Evolutionary conservation across 257 asterid genomes (phyloP).

Genomic region (Solanum chilense): DNA sequence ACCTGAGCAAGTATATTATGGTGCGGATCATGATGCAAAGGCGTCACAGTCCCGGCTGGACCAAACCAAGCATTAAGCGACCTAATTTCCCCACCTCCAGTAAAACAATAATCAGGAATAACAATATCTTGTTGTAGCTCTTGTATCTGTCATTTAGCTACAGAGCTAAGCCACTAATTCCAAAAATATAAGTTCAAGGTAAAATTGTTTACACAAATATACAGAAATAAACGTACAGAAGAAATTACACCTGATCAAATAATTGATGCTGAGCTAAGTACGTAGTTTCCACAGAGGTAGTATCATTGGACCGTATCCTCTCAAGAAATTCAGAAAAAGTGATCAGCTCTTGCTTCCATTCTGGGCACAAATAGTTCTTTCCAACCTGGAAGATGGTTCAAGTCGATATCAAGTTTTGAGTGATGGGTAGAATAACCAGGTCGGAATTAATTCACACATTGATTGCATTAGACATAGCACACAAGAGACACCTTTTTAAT

Average conservation of each 20-base stretch:
- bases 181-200: not conserved
- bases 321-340: constrained; percentile 86
- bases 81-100: constrained; percentile 85
- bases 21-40: constrained; percentile 97
- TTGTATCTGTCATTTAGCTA: constrained; percentile 49
- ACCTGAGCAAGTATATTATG: constrained; percentile 99
- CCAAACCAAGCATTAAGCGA: constrained; percentile 96
- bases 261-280: constrained; percentile 93
- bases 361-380: constrained; percentile 45
- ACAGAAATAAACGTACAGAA: not conserved
- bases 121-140: constrained; percentile 79
- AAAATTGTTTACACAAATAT: not conserved
- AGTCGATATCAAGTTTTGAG: not conserved
- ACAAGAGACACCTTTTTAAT: not conserved
- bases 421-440: not conserved
- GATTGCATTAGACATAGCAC: not conserved
- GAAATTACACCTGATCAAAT: constrained; percentile 74
- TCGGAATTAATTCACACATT: not conserved
- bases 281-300: constrained; percentile 29
- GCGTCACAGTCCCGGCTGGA: constrained; percentile 95
- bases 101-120: constrained; percentile 90
- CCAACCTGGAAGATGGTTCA: constrained; percentile 35
- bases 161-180: not conserved
- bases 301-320: constrained; percentile 43
- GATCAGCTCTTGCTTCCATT: constrained; percentile 77